A percentile compares a stretch with the other conserved stretches of the same genome.
These are phyloP conservation scores for Myxozyma vanderwaltii DNA, from an alignment of 805 yeast species.

Conservation along the genomic window DNA sequence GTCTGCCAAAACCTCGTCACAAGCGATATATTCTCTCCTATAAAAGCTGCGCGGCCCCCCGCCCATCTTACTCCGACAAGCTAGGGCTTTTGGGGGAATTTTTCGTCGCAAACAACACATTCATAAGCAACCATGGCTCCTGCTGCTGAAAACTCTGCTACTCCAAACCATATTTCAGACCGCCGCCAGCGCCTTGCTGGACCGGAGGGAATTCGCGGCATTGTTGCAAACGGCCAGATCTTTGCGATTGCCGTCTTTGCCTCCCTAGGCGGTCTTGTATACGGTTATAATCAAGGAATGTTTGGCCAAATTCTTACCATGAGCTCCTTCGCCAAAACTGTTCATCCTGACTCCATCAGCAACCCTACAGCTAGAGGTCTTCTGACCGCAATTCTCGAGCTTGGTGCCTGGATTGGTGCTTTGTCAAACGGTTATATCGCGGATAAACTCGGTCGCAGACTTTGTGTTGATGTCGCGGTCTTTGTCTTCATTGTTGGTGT, in stretches of 20 bases:
- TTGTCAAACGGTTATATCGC: conserved; percentile 24
- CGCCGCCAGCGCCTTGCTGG: conserved; percentile 23
- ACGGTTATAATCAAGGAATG: conserved; percentile 39
- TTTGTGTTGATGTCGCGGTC: conserved; percentile 37
- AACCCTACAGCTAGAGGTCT: conserved; percentile 28
- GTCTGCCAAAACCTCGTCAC: too few relatives aligned
- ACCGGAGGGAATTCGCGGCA: conserved; percentile 33
- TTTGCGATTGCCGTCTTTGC: conserved; percentile 37
- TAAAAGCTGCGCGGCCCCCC: conserved; percentile 9
- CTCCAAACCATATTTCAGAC: conserved; percentile 12
- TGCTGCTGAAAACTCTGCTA: not conserved
- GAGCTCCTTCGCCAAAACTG: conserved; percentile 28
- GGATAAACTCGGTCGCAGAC: conserved; percentile 29
- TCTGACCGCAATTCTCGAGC: conserved; percentile 29
- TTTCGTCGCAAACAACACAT: not conserved
- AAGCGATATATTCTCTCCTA: too few relatives aligned
- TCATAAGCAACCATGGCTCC: conserved; percentile 9
- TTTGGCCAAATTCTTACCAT: conserved; percentile 35
- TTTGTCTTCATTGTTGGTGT: conserved; percentile 47
- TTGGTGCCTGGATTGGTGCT: conserved; percentile 34
- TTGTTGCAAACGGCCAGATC: conserved; percentile 33
- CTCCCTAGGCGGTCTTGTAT: conserved; percentile 38
- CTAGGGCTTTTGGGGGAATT: not conserved
- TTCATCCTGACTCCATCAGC: conserved; percentile 28
- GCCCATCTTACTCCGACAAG: too few relatives aligned